Evolutionary conservation across 2,329 filamentous ascomycete species (phyloP), one percentile per base, ranked within the genome.

Genomic region (Aureobasidium melanogenum): DNA sequence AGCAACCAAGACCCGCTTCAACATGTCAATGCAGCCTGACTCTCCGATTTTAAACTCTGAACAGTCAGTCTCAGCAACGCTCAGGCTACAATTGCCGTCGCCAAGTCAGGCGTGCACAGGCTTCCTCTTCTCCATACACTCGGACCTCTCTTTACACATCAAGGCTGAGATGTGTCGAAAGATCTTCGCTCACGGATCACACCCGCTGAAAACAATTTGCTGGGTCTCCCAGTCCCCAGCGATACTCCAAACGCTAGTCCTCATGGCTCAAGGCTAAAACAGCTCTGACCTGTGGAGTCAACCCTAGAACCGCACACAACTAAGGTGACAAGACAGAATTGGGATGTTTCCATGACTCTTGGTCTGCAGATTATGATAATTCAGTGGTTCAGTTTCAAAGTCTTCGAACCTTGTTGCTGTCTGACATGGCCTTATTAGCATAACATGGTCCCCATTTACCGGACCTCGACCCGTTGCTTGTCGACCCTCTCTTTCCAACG

Each of bases 121-220:
- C 55, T 47, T 58, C 43, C 43, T 58, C 32, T 47, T 28, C 41
- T 46, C 55, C 55, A 58, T 38, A 28, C 19, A 43, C 55, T 58
- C n/a, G 41, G 43, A 36, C 41, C 48, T 38, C 19, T 26, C 8
- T 47, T 39, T 28, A 19, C 28, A 44, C 28, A 44, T 32, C 52
- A 43, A n/a, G 41, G 14, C 39, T 36, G 24, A 14, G 34, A 34
- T 54, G 14, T 54, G 50, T 54, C 24, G 24, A 39, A 39, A 22
- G 50, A 54, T 54, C 50, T 41, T 54, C 50, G 30, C 34, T 15
- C 50, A 54, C 50, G 50, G 50, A 28, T 39, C 50, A 28, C 50
- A 36, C 26, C 38, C 28, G 38, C 6, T 28, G 39, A 30, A 38
- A 17, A 36, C n/a, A 43, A 56, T 32, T 32, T 46, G 36, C 52